phyloP scores from a whole-genome alignment of 2,329 filamentous ascomycete genomes.

The Trematosphaeria pertusa region DNA sequence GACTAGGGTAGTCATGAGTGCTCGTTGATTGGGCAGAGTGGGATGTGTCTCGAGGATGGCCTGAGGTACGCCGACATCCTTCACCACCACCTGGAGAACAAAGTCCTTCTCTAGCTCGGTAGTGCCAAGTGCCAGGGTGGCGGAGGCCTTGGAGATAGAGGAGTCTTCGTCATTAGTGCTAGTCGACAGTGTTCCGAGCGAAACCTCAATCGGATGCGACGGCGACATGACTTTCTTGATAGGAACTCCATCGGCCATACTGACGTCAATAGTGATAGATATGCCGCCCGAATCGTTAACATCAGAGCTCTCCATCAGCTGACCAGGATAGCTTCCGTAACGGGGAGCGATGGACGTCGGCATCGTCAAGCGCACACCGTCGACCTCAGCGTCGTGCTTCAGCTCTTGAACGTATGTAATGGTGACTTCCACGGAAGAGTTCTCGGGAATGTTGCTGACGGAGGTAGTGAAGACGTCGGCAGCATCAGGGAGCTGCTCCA shows the following conservation, averaged over 20 bases:
- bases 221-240: constrained; percentile 69
- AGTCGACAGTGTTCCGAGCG: constrained; percentile 63
- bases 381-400: constrained; percentile 70
- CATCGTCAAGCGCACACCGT: constrained; percentile 71
- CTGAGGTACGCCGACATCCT: constrained; percentile 63
- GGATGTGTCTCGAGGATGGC: constrained; percentile 71
- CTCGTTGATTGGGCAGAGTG: constrained; percentile 63
- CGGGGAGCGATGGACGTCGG: constrained; percentile 70
- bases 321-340: constrained; percentile 59
- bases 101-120: constrained; percentile 69
- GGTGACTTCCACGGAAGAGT: constrained; percentile 62
- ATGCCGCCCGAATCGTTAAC: constrained; percentile 46
- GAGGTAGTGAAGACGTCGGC: constrained; percentile 71
- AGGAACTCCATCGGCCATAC: constrained; percentile 59
- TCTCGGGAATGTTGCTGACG: constrained; percentile 69
- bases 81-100: constrained; percentile 66
- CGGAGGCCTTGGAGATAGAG: constrained; percentile 64
- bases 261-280: constrained; percentile 62
- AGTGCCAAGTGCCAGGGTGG: constrained; percentile 60
- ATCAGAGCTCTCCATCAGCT: constrained; percentile 14
- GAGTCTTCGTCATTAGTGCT: constrained; percentile 52
- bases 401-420: constrained; percentile 72
- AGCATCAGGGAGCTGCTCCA: constrained; percentile 65
- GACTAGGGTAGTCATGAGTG: constrained; percentile 72
- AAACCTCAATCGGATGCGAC: constrained; percentile 70